A percentile compares a stretch with the other conserved stretches of the same genome.
These are phyloP conservation scores for Lathyrus sativus DNA, from an alignment of 306 rosid species.

Conservation along the genomic window DNA sequence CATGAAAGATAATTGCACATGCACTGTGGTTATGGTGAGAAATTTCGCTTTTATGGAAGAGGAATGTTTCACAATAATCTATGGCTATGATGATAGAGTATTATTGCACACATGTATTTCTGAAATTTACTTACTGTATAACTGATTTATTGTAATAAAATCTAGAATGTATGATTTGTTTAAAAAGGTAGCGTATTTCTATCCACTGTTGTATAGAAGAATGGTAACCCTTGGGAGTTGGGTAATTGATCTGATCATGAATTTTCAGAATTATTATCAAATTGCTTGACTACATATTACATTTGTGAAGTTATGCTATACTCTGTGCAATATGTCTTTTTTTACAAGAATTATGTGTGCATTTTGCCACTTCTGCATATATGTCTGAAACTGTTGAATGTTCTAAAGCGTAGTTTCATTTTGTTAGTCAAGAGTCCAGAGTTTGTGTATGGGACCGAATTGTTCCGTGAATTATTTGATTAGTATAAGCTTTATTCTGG, in stretches of 20 bases:
- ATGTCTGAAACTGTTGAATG: background rate
- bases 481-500: constrained; percentile 9
- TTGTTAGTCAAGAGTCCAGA: constrained; percentile 19
- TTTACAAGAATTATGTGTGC: background rate
- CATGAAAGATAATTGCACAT: constrained; percentile 17
- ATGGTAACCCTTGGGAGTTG: background rate
- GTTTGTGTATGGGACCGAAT: constrained; percentile 18
- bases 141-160: constrained; percentile 19
- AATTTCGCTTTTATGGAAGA: background rate
- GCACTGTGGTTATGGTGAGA: constrained; percentile 21
- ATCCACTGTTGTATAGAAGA: constrained; percentile 9
- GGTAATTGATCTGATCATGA: constrained; percentile 22
- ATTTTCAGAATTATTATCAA: constrained; percentile 7
- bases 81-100: constrained; percentile 15
- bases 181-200: background rate
- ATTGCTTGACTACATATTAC: constrained; percentile 8
- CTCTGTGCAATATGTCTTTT: constrained; percentile 17
- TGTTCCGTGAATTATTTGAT: constrained; percentile 1
- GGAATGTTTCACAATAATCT: constrained; percentile 7
- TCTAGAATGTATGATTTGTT: constrained; percentile 11
- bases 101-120: constrained; percentile 13
- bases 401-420: constrained; percentile 16
- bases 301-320: constrained; percentile 12
- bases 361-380: too few species aligned
- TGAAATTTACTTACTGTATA: background rate